These are phyloP conservation scores for Castanea crenata DNA, from an alignment of 306 rosid genomes.

Conservation along the genomic window DNA sequence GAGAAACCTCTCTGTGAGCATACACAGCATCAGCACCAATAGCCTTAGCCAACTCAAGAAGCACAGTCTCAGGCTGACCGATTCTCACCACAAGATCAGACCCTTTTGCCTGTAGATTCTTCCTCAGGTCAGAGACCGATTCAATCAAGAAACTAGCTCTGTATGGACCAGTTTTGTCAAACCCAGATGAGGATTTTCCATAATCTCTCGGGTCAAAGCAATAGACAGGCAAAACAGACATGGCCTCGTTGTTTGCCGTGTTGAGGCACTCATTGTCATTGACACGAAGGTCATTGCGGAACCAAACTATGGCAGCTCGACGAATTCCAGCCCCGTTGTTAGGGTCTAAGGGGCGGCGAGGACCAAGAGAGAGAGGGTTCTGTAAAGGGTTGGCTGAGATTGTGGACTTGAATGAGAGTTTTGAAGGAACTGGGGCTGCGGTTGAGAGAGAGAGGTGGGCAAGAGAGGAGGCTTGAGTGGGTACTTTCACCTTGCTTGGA, in stretches of 20 bases:
- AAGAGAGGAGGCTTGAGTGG: conserved; percentile 86
- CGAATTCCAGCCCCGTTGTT: conserved; percentile 78
- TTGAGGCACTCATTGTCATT: conserved; percentile 80
- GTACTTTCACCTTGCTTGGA: conserved; percentile 57
- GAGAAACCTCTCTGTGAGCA: conserved; percentile 79
- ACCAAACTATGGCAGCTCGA: conserved; percentile 83
- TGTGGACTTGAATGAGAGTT: conserved; percentile 64
- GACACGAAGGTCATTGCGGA: conserved; percentile 88
- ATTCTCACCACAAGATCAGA: conserved; percentile 84
- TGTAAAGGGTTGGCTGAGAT: conserved; percentile 74
- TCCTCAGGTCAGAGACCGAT: conserved; percentile 73
- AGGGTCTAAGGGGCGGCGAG: conserved; percentile 83
- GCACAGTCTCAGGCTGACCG: conserved; percentile 79
- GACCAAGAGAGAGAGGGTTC: conserved; percentile 55
- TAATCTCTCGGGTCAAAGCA: conserved; percentile 90
- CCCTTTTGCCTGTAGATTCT: conserved; percentile 70
- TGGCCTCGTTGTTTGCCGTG: conserved; percentile 71
- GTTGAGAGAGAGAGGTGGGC: conserved; percentile 69
- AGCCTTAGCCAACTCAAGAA: conserved; percentile 74
- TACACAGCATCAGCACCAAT: conserved; percentile 83
- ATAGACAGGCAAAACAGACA: conserved; percentile 83
- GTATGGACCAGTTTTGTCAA: conserved; percentile 81
- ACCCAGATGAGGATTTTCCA: conserved; percentile 84
- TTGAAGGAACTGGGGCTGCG: conserved; percentile 40
- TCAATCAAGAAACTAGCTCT: conserved; percentile 73